Base-by-base conservation (phyloP, 2,329 filamentous ascomycete genomes). In the Cordyceps cateniannulata region DNA sequence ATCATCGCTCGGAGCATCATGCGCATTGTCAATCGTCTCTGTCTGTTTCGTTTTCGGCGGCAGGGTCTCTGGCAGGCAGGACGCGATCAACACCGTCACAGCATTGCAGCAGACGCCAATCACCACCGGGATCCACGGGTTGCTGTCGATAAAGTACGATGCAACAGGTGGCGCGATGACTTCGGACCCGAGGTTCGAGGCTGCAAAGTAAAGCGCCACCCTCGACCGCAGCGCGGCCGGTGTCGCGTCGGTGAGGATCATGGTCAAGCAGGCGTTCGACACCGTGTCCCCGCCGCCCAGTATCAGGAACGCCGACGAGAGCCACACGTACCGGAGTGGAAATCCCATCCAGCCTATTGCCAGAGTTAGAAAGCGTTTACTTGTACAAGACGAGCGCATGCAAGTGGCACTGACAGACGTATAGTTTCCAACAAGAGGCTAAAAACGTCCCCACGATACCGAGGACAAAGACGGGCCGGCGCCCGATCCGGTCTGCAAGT, bases 181-280 rank as follows among this genome's bases (percentile, higher is more conserved):
- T n/a, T 55, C 59, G 14, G 59, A 55, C 3, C 91, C 92, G 3
- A 96, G 80, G 70, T 96, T 96, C 20, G 89, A 93, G 14, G 88
- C 92, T 3, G 86, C 90, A 6, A 90, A 89, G 73, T 96, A 96
- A 27, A 96, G 80, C 71, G 96, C 95, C n/a, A 60, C 44, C 7
- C 51, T 48, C 3, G 59, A 55, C 16, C 59, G 47, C 29, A 44
- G 16, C 2, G 51, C 49, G 3, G 35, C 50, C 14, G 59, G 42
- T 9, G 59, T 60, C 14, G 59, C 22, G 42, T 60, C 59, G 29
- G 59, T 50, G n/a, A 60, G 27, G n/a, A 60, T 60, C 42, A 60
- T 60, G 22, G 59, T 49, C 50, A 60, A 8, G 25, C 50, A 60
- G 50, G 48, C 58, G 24, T 53, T 60, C 9, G 16, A 14, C 5